Base-by-base conservation (phyloP, 495 filamentous ascomycete genomes). In the Usnea hakonensis region DNA sequence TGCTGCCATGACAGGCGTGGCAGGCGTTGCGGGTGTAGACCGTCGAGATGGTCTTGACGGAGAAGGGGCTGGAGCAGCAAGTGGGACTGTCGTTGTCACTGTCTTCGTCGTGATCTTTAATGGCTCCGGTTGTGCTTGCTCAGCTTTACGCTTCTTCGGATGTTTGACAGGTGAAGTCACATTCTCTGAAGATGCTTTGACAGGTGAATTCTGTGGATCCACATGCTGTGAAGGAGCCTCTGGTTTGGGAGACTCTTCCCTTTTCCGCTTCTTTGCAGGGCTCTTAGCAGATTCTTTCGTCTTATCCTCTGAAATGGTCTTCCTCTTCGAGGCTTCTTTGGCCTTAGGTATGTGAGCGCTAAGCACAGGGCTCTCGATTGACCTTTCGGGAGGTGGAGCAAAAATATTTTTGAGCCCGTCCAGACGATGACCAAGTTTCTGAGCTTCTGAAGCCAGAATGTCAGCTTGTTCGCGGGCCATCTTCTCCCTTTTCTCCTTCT, bases 401-500 rank as follows among this genome's bases (percentile, higher is more conserved):
- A 82, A 81, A 57, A 78, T 67, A 56, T 71, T 72, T 53, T 74
- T 76, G 60, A 87, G 81, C 36, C 71, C 74, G 54, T 76, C 76
- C 28, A 82, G 82, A 65, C 79, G 73, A 55, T 78, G 77, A 17
- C 73, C 74, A 66, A 87, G 76, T 60, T 77, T 79, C 61, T 81
- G 79, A 36, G 82, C 81, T 26, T 83, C 83, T 69, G 84, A 75
- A 65, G 89, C 86, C 53, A 79, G 73, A 35, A 75, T 75, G 30
- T 79, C 79, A 28, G 76, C 74, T 55, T 87, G 85, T 71, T 90
- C 85, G 54, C 88, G 83, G 19, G 81, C 77, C 73, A 88, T 68
- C 60, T 80, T 79, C 73, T 92, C 89, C 52, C 86, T 84, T 77
- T 95, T 96, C 57, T 90, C 76, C 69, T 94, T 95, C 78, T 96